Evolutionary conservation across 2,329 filamentous ascomycete genomes (phyloP).

Genomic region (Neonectria coccinea): DNA sequence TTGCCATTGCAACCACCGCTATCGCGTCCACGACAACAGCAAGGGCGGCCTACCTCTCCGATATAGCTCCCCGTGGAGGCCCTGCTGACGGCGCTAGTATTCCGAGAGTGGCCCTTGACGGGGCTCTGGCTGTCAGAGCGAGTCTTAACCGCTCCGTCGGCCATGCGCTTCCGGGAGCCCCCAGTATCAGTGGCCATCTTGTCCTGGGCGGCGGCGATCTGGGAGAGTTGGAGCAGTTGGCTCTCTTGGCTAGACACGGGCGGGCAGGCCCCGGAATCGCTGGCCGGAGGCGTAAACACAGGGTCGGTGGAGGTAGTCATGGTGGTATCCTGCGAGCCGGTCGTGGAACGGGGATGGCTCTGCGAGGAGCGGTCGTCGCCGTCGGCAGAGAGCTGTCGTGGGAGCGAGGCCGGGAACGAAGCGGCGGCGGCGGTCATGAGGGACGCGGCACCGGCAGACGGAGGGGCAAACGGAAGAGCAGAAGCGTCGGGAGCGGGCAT

Average conservation of each 20-base stretch:
- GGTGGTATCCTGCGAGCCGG: conserved; percentile 42
- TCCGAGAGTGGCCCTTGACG: conserved; percentile 73
- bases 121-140: conserved; percentile 59
- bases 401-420: conserved; percentile 28
- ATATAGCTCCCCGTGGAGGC: conserved; percentile 75
- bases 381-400: conserved; percentile 35
- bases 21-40: conserved; percentile 43
- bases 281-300: conserved; percentile 43
- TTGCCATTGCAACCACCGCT: not conserved
- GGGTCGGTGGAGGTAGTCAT: conserved; percentile 42
- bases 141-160: conserved; percentile 78
- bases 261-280: conserved; percentile 39
- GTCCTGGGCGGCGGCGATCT: conserved; percentile 66
- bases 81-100: conserved; percentile 74
- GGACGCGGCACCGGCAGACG: conserved; percentile 29
- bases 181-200: conserved; percentile 55
- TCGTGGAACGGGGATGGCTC: conserved; percentile 42
- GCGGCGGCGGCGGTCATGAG: conserved; percentile 27
- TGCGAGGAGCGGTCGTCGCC: conserved; percentile 44
- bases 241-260: conserved; percentile 60
- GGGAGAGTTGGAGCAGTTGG: conserved; percentile 69
- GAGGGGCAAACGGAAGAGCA: conserved; percentile 21
- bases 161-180: conserved; percentile 76
- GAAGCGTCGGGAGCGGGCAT: conserved; percentile 20
- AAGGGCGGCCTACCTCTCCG: conserved; percentile 73